Percentiles rank a stretch among this genome's conserved stretches.
These are phyloP conservation scores for Amanita exitialis DNA, from an alignment of 768 basidiomycete species.

Conservation along the genomic window DNA sequence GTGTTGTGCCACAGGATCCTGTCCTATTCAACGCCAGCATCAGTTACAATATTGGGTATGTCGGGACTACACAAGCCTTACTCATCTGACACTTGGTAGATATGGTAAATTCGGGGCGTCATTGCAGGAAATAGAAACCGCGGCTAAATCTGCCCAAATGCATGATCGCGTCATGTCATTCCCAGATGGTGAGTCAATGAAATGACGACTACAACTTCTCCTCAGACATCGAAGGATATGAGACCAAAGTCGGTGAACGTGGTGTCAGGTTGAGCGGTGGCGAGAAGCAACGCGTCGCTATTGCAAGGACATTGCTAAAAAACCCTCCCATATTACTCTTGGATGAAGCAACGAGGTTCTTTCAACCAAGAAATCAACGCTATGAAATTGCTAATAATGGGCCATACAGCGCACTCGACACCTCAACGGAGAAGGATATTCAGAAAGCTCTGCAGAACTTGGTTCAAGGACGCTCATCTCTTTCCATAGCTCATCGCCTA, in stretches of 20 bases:
- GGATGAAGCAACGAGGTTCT: slow-evolving; percentile 65
- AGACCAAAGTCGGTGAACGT: slow-evolving; percentile 85
- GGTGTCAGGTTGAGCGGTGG: slow-evolving; percentile 81
- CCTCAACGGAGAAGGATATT: slow-evolving; percentile 84
- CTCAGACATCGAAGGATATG: slow-evolving; percentile 36
- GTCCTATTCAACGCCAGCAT: slow-evolving; percentile 67
- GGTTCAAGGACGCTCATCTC: slow-evolving; percentile 58
- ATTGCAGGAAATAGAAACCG: slow-evolving; percentile 66
- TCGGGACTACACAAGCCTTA: slow-evolving; percentile 2
- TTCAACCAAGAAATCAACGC: background rate
- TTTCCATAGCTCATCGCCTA: slow-evolving; percentile 74
- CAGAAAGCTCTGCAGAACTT: slow-evolving; percentile 81
- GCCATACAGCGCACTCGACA: slow-evolving; percentile 64
- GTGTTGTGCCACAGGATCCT: slow-evolving; percentile 84
- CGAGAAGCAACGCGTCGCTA: slow-evolving; percentile 84
- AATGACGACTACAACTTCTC: background rate
- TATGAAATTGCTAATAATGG: background rate
- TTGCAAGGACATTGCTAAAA: slow-evolving; percentile 81
- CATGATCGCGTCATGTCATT: slow-evolving; percentile 79
- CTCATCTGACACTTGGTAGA: slow-evolving; percentile 19
- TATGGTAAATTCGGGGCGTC: slow-evolving; percentile 72
- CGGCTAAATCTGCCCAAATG: slow-evolving; percentile 77
- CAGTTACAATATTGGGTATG: slow-evolving; percentile 63
- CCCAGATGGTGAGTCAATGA: slow-evolving; percentile 48
- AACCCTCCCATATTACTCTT: slow-evolving; percentile 76